phyloP scores from a whole-genome alignment of 768 basidiomycete species.

The Polyporus arcularius region DNA sequence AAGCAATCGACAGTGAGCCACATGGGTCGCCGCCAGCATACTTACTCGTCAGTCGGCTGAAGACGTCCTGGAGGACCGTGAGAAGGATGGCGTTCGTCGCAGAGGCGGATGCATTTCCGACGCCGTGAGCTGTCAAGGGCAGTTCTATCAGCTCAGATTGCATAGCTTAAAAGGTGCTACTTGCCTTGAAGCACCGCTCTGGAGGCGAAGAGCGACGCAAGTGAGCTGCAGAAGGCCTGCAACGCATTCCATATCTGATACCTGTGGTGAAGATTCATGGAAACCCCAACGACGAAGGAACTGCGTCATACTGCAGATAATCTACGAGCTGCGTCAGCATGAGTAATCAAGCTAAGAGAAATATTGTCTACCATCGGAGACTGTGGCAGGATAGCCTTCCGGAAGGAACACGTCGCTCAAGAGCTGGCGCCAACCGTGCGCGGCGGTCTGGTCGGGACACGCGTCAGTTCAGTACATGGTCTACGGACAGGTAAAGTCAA shows the following conservation, averaged over 20 bases:
- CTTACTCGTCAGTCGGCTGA: constrained; percentile 64
- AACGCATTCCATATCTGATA: constrained; percentile 68
- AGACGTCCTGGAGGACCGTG: constrained; percentile 65
- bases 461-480: no score
- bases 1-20: no score
- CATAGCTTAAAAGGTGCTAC: neutral
- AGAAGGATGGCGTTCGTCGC: constrained; percentile 66
- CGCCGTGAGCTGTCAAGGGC: constrained; percentile 55
- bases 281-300: neutral
- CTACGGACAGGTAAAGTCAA: neutral
- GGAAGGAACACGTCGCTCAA: constrained; percentile 57
- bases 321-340: neutral
- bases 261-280: constrained; percentile 33
- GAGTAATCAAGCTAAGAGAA: neutral
- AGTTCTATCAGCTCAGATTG: neutral
- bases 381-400: constrained; percentile 59
- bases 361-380: constrained; percentile 51
- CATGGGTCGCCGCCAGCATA: neutral
- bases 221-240: constrained; percentile 71
- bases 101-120: constrained; percentile 66
- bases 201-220: constrained; percentile 63
- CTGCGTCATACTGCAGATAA: constrained; percentile 16
- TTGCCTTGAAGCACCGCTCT: constrained; percentile 68
- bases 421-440: constrained; percentile 24
- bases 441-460: neutral